These are phyloP conservation scores for Kodamaea ohmeri DNA, from an alignment of 1,139 yeast genomes.

Conservation along the genomic window DNA sequence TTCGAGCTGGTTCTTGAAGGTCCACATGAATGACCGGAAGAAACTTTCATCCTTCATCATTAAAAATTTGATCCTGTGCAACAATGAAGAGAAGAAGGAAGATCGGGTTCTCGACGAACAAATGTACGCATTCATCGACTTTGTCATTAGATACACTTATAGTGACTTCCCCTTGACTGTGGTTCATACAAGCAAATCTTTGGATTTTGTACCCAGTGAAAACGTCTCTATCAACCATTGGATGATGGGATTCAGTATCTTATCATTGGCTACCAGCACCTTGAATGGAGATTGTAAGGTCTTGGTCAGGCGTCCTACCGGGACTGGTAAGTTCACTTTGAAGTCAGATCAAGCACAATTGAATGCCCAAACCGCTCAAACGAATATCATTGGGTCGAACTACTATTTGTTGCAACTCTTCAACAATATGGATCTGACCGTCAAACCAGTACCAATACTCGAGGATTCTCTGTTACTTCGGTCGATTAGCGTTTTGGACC, in stretches of 20 bases:
- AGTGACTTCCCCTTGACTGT: conserved; percentile 60
- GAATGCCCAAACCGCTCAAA: background rate
- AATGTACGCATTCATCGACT: conserved; percentile 63
- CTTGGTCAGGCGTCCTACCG: conserved; percentile 65
- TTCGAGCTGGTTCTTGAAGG: conserved; percentile 69
- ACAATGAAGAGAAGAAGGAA: conserved; percentile 11
- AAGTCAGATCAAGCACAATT: conserved; percentile 30
- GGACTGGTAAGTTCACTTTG: conserved; percentile 50
- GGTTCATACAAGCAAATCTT: conserved; percentile 22
- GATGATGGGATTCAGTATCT: conserved; percentile 59
- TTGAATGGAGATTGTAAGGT: conserved; percentile 53
- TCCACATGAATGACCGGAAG: conserved; percentile 57
- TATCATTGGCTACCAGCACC: conserved; percentile 55
- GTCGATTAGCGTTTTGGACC: conserved; percentile 64
- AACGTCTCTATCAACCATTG: conserved; percentile 44
- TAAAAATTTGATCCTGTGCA: conserved; percentile 45
- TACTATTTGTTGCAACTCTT: conserved; percentile 34
- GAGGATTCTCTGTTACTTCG: conserved; percentile 53
- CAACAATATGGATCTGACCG: conserved; percentile 19
- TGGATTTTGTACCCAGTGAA: conserved; percentile 14
- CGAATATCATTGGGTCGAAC: conserved; percentile 21
- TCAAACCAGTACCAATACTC: conserved; percentile 38
- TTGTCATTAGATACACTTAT: conserved; percentile 64
- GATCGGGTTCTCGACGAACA: conserved; percentile 42
- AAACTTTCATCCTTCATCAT: conserved; percentile 61